A percentile compares a stretch with the other conserved stretches of the same genome.
Conservation (phyloP, 2,329 filamentous ascomycete genomes). For the Microcyclospora tardicrescens region DNA sequence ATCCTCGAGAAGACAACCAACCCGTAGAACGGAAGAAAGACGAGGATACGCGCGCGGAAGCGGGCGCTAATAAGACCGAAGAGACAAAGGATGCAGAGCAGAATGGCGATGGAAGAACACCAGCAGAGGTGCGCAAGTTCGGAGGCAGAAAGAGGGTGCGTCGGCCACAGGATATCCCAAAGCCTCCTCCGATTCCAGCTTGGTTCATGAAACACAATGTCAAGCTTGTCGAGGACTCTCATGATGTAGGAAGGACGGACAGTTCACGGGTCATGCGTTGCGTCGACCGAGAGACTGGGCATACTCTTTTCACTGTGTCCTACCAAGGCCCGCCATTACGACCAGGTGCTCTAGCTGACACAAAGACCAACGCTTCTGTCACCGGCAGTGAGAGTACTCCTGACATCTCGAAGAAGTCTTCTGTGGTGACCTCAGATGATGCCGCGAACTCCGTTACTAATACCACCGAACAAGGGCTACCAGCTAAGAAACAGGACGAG, state of each 20-base stretch:
- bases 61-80: slow-evolving; percentile 1
- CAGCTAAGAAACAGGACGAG: too few species aligned
- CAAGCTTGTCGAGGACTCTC: slow-evolving; percentile 10
- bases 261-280: slow-evolving; percentile 12
- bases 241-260: not conserved
- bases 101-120: slow-evolving; percentile 2
- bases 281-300: slow-evolving; percentile 19
- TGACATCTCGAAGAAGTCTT: too few species aligned
- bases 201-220: slow-evolving; percentile 28
- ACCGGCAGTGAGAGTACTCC: too few species aligned
- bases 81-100: slow-evolving; percentile 3
- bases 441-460: too few species aligned
- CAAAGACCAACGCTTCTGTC: too few species aligned
- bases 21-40: slow-evolving; percentile 8
- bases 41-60: slow-evolving; percentile 9
- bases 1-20: slow-evolving; percentile 8
- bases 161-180: slow-evolving; percentile 12
- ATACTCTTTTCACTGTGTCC: slow-evolving; percentile 19
- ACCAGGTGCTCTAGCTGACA: too few species aligned
- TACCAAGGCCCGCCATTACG: slow-evolving; percentile 5
- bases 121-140: slow-evolving; percentile 6
- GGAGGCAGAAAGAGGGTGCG: slow-evolving; percentile 10
- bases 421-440: too few species aligned
- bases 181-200: slow-evolving; percentile 22
- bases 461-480: too few species aligned